Evolutionary conservation across 176 grass and related monocot species (phyloP).

Genomic region (Thinopyrum elongatum): DNA sequence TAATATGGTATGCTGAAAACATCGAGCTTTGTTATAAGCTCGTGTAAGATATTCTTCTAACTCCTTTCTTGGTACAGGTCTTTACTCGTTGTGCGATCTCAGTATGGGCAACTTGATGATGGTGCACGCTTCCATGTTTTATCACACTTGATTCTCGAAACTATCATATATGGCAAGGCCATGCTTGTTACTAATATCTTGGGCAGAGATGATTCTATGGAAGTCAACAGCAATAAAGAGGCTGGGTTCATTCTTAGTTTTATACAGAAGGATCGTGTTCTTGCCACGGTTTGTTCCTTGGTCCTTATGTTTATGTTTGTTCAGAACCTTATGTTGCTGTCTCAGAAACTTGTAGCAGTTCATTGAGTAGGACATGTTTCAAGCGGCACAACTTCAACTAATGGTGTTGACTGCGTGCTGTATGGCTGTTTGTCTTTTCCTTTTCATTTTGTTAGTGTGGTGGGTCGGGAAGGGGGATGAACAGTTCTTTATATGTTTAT

Average conservation of each 20-base stretch:
- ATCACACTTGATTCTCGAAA: slow-evolving; percentile 90
- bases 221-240: slow-evolving; percentile 71
- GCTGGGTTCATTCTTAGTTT: slow-evolving; percentile 82
- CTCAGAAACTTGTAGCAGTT: background rate
- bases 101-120: slow-evolving; percentile 79
- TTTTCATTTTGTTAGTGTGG: slow-evolving; percentile 2
- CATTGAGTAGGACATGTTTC: slow-evolving; percentile 16
- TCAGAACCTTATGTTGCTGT: slow-evolving; percentile 6
- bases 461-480: background rate
- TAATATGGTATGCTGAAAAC: slow-evolving; percentile 60
- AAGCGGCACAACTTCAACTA: background rate
- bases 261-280: slow-evolving; percentile 91
- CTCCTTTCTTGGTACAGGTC: slow-evolving; percentile 56
- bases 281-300: slow-evolving; percentile 58
- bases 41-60: slow-evolving; percentile 1
- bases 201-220: slow-evolving; percentile 65
- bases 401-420: background rate
- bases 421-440: slow-evolving; percentile 5
- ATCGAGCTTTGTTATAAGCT: slow-evolving; percentile 13
- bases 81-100: slow-evolving; percentile 71
- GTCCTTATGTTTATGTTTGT: slow-evolving; percentile 30
- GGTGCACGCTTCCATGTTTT: slow-evolving; percentile 86
- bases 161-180: slow-evolving; percentile 79
- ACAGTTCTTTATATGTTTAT: slow-evolving; percentile 3
- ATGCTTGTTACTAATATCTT: slow-evolving; percentile 77